Evolutionary conservation across 768 basidiomycete species (phyloP).

Genomic region (Leccinum pellstonianum): DNA sequence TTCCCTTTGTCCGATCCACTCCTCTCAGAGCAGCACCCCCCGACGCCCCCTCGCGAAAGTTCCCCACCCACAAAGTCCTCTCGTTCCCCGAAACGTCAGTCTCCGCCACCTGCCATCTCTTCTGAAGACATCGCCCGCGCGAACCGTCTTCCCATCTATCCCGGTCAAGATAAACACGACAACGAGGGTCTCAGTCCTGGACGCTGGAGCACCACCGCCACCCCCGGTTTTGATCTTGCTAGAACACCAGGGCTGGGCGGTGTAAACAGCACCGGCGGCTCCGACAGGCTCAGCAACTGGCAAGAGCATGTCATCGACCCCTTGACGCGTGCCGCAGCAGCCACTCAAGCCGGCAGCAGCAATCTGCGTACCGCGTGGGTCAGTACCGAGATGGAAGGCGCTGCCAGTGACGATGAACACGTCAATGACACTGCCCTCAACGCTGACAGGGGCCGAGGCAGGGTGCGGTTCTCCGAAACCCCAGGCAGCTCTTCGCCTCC

Average conservation of each 20-base stretch:
- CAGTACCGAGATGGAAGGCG: constrained; percentile 44
- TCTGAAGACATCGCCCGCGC: constrained; percentile 31
- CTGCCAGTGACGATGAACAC: constrained; percentile 28
- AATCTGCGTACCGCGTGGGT: constrained; percentile 34
- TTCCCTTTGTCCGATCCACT: constrained; percentile 17
- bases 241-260: constrained; percentile 21
- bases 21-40: constrained; percentile 14
- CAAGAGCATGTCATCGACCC: constrained; percentile 32
- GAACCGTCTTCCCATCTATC: constrained; percentile 26
- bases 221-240: constrained; percentile 54
- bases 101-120: constrained; percentile 33
- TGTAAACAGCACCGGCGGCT: constrained; percentile 12
- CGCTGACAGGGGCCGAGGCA: constrained; percentile 2
- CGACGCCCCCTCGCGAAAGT: constrained; percentile 26
- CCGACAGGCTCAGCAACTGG: constrained; percentile 26
- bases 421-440: constrained; percentile 19
- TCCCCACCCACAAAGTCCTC: constrained; percentile 25
- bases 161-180: constrained; percentile 27
- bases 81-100: constrained; percentile 32
- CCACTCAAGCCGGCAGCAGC: constrained; percentile 19
- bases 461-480: constrained; percentile 21
- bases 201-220: constrained; percentile 74
- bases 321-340: constrained; percentile 26
- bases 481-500: constrained; percentile 18
- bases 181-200: constrained; percentile 47